phyloP scores from a whole-genome alignment of 345 rosid species.

The Rhizophora mangle region DNA sequence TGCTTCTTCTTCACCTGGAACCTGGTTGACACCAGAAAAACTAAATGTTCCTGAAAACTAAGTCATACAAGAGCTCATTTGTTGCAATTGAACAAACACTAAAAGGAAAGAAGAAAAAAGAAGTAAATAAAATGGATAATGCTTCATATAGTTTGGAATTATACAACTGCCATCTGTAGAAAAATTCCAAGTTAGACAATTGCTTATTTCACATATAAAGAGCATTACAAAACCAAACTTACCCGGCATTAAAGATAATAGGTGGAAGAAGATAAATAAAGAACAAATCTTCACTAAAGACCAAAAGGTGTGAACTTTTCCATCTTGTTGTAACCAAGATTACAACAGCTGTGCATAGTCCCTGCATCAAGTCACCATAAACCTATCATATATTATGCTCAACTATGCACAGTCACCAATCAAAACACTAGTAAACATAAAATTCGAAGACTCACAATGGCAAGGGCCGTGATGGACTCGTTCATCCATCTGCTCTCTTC shows the following conservation, averaged over 20 bases:
- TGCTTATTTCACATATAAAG: no score
- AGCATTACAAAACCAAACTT: conserved; percentile 11
- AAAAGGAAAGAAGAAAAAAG: not conserved
- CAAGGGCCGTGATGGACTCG: conserved; percentile 92
- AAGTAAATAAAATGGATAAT: not conserved
- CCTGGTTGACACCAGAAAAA: conserved; percentile 31
- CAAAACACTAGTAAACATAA: not conserved
- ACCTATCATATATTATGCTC: not conserved
- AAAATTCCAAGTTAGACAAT: no score
- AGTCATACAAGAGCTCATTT: not conserved
- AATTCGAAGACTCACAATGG: conserved; percentile 48
- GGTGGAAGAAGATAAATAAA: conserved; percentile 98
- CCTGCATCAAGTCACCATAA: conserved; percentile 42
- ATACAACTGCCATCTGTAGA: no score
- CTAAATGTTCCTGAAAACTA: not conserved
- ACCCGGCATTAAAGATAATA: conserved; percentile 97
- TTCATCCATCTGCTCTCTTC: conserved; percentile 88
- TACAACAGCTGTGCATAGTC: conserved; percentile 78
- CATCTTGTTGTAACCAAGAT: conserved; percentile 78
- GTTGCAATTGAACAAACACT: not conserved
- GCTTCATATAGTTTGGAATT: no score
- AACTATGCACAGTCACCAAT: not conserved
- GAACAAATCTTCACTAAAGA: conserved; percentile 95
- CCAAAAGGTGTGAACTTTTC: conserved; percentile 73
- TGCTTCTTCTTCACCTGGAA: conserved; percentile 99